Evolutionary conservation across 2,329 filamentous ascomycete genomes (phyloP).

Genomic region (Calonectria multiphialidica): DNA sequence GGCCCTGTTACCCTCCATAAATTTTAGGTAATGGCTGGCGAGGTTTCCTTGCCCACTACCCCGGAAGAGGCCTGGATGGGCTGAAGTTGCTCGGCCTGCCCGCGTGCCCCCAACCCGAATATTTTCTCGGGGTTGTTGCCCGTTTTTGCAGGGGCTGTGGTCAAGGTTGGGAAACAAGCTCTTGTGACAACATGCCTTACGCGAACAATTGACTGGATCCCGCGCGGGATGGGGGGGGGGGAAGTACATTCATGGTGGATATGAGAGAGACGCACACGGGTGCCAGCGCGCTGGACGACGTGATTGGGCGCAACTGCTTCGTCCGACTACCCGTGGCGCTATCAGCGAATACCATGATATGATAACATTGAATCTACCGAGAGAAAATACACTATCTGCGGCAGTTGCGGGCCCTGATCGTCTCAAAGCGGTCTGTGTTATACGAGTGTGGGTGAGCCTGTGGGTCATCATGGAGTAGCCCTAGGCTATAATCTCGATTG

Average conservation of each 20-base stretch:
- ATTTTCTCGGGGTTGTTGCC: too few relatives aligned
- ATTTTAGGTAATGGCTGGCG: neutral
- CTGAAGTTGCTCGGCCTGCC: too few relatives aligned
- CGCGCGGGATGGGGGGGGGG: neutral
- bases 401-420: neutral
- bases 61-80: too few relatives aligned
- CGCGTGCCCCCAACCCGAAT: too few relatives aligned
- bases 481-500: neutral
- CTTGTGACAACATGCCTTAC: neutral
- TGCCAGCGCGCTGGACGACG: neutral
- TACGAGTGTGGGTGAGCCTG: neutral
- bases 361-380: neutral
- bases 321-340: neutral
- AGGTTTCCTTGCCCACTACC: neutral
- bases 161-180: neutral
- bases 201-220: neutral
- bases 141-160: too few relatives aligned
- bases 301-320: neutral
- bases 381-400: neutral
- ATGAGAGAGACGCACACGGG: neutral
- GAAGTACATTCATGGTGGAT: neutral
- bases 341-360: neutral
- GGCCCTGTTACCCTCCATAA: neutral
- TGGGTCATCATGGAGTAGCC: neutral
- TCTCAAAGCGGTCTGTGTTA: conserved; percentile 6